These are phyloP conservation scores for Ilyonectria destructans DNA, from an alignment of 2,329 filamentous ascomycete genomes.

Conservation along the genomic window DNA sequence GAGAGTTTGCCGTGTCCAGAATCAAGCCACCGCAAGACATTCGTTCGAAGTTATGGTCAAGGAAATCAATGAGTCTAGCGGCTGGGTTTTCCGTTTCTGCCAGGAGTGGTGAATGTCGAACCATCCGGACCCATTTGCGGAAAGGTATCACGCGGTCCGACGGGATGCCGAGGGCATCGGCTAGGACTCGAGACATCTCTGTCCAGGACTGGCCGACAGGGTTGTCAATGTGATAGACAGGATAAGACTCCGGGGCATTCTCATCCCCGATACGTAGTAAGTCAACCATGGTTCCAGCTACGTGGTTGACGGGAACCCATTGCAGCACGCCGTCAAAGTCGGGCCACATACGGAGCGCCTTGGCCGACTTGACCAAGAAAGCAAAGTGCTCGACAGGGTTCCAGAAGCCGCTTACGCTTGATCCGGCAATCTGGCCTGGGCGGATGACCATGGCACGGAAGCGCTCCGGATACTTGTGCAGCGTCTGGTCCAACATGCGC, in stretches of 20 bases:
- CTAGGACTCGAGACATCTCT: conserved; percentile 21
- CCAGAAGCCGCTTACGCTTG: conserved; percentile 67
- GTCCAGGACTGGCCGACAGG: conserved; percentile 40
- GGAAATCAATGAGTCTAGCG: background rate
- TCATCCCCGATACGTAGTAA: conserved; percentile 9
- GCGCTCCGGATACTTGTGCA: conserved; percentile 57
- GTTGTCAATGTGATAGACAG: conserved; percentile 48
- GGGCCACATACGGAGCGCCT: conserved; percentile 61
- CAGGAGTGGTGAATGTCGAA: background rate
- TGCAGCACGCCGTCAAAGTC: conserved; percentile 57
- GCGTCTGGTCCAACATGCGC: conserved; percentile 63
- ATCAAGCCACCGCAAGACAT: conserved; percentile 29
- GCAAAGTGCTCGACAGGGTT: conserved; percentile 67
- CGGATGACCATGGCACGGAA: conserved; percentile 64
- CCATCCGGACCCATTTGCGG: conserved; percentile 5
- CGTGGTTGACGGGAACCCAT: conserved; percentile 64
- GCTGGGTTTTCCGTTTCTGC: conserved; percentile 22
- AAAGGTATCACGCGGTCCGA: conserved; percentile 3
- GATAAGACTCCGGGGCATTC: conserved; percentile 12
- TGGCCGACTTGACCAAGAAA: conserved; percentile 66
- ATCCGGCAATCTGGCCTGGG: conserved; percentile 69
- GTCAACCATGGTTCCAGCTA: conserved; percentile 35
- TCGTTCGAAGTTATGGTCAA: conserved; percentile 20
- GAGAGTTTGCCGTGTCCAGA: conserved; percentile 6
- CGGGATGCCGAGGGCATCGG: conserved; percentile 11